phyloP scores from a whole-genome alignment of 257 asterid species.

The Solanum corneliomulleri region DNA sequence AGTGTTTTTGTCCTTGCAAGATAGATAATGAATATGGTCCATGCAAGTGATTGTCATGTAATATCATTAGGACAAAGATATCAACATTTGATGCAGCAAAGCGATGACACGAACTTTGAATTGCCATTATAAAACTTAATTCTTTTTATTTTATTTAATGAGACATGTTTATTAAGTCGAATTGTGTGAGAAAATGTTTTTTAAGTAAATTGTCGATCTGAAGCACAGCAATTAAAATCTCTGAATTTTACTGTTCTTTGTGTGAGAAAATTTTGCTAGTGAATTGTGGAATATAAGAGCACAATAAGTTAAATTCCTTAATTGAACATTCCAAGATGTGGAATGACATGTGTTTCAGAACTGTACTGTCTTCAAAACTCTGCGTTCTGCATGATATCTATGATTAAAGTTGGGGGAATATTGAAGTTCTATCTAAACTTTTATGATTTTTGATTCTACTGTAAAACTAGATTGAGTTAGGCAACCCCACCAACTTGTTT shows the following conservation, averaged over 20 bases:
- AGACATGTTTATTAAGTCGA: not conserved
- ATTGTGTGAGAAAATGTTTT: not conserved
- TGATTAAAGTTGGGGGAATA: not conserved
- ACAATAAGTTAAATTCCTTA: not conserved
- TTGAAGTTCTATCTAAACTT: not conserved
- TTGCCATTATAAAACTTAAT: not conserved
- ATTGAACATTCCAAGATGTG: not conserved
- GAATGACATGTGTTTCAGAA: not conserved
- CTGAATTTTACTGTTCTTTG: not conserved
- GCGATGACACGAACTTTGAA: not conserved
- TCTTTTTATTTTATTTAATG: not conserved
- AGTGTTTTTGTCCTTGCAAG: not conserved
- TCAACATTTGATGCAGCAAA: not conserved
- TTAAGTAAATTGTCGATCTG: not conserved
- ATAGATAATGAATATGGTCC: not conserved
- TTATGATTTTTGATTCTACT: not conserved
- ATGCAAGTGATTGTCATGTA: not conserved
- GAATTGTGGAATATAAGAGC: not conserved
- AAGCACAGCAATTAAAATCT: not conserved
- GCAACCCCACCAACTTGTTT: not conserved
- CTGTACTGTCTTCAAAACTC: not conserved
- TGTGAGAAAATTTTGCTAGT: not conserved
- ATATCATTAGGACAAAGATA: not conserved
- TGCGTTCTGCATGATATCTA: not conserved
- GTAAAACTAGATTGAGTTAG: not conserved